phyloP scores from a whole-genome alignment of 129 eudicot species.

The Deinandra increscens region DNA sequence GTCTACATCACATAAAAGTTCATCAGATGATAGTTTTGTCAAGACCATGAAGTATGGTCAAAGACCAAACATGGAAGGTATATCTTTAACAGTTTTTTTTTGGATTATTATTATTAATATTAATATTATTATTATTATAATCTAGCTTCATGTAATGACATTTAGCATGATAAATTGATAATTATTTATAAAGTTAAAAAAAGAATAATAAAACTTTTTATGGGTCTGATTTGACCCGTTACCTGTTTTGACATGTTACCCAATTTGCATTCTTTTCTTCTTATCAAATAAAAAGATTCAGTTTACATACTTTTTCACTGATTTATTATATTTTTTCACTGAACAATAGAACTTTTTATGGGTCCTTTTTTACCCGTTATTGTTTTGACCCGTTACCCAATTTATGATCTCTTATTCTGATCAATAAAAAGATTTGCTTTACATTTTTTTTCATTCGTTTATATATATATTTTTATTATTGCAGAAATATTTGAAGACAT shows the following conservation, averaged over 20 bases:
- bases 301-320: too few relatives aligned
- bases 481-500: slow-evolving; percentile 60
- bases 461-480: too few relatives aligned
- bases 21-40: slow-evolving; percentile 26
- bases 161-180: background rate
- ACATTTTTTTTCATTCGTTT: too few relatives aligned
- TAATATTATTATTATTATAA: background rate
- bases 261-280: background rate
- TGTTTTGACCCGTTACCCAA: background rate
- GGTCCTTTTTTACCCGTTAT: background rate
- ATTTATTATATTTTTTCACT: too few relatives aligned
- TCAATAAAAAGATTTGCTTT: background rate
- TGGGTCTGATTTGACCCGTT: too few relatives aligned
- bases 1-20: slow-evolving; percentile 28
- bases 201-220: too few relatives aligned
- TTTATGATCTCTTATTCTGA: background rate
- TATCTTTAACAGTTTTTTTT: background rate
- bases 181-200: background rate
- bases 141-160: slow-evolving; percentile 1
- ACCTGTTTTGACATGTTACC: background rate
- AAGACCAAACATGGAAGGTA: slow-evolving; percentile 81
- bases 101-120: background rate
- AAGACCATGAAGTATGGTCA: slow-evolving; percentile 49
- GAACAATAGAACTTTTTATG: too few relatives aligned
- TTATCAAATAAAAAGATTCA: too few relatives aligned